Evolutionary conservation across 2,329 filamentous ascomycete species (phyloP).

Genomic region (Aaosphaeria arxii): DNA sequence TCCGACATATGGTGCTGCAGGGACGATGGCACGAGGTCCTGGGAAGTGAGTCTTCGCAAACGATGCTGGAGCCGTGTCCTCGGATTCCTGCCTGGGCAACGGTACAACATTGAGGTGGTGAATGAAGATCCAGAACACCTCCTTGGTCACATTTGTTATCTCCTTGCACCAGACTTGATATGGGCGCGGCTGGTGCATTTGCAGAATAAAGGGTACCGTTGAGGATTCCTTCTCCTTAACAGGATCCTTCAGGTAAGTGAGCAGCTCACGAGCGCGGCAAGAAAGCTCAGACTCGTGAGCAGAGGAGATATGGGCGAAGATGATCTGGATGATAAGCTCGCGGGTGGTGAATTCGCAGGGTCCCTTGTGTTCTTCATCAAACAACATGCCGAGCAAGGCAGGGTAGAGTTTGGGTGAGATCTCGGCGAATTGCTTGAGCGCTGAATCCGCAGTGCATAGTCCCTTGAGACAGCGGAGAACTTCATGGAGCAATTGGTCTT

Average conservation of each 20-base stretch:
- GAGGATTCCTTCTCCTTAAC: constrained; percentile 67
- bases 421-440: constrained; percentile 74
- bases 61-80: constrained; percentile 12
- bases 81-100: constrained; percentile 42
- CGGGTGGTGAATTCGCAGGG: constrained; percentile 95
- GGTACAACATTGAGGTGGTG: constrained; percentile 89
- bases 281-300: constrained; percentile 55
- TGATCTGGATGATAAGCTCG: constrained; percentile 80
- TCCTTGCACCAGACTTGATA: constrained; percentile 96
- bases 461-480: constrained; percentile 90
- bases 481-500: constrained; percentile 89
- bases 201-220: constrained; percentile 80
- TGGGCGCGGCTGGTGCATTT: constrained; percentile 82
- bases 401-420: constrained; percentile 83
- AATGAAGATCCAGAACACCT: constrained; percentile 99
- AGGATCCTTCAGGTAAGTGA: constrained; percentile 78
- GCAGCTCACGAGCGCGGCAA: constrained; percentile 67
- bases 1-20: constrained; percentile 91
- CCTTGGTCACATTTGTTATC: constrained; percentile 87
- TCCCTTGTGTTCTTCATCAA: constrained; percentile 97
- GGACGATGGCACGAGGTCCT: constrained; percentile 80
- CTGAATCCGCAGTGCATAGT: constrained; percentile 85
- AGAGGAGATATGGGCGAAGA: constrained; percentile 84
- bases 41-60: constrained; percentile 73
- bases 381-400: constrained; percentile 81